A percentile compares a stretch with the other conserved stretches of the same genome.
Conservation (phyloP, 352 stramenopile species). For the Halophytophthora polymorphica region DNA sequence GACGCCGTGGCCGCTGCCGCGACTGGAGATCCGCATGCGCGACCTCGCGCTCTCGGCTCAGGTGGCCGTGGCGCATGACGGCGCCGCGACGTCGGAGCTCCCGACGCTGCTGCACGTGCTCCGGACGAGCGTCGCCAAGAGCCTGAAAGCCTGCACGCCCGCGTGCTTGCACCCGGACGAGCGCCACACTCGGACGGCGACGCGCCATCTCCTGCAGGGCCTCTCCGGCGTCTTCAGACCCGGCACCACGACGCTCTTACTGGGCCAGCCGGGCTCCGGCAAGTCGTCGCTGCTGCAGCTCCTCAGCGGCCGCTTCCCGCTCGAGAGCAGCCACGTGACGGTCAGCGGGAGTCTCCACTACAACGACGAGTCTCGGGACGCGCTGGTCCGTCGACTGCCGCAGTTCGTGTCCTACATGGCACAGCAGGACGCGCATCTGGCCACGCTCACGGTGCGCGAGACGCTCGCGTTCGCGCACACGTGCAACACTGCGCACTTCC, state of each 20-base stretch:
- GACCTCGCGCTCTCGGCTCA: slow-evolving; percentile 32
- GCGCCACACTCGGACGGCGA: not conserved
- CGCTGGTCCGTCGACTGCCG: slow-evolving; percentile 22
- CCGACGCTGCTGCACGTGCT: slow-evolving; percentile 32
- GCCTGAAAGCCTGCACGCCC: not conserved
- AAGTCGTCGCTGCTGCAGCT: slow-evolving; percentile 47
- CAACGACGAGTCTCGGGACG: slow-evolving; percentile 26
- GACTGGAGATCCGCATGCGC: slow-evolving; percentile 36
- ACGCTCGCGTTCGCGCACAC: slow-evolving; percentile 91
- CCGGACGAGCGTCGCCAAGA: slow-evolving; percentile 10
- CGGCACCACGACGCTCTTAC: slow-evolving; percentile 38
- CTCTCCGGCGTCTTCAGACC: slow-evolving; percentile 43
- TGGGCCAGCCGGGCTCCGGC: slow-evolving; percentile 43
- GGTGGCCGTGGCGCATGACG: slow-evolving; percentile 4
- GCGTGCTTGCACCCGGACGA: slow-evolving; percentile 6
- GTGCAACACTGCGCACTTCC: slow-evolving; percentile 46
- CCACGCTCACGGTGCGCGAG: slow-evolving; percentile 54
- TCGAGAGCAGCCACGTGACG: slow-evolving; percentile 15
- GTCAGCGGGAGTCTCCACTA: slow-evolving; percentile 31
- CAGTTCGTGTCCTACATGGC: slow-evolving; percentile 41
- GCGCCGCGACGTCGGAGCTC: slow-evolving; percentile 14
- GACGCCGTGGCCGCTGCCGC: slow-evolving; percentile 28
- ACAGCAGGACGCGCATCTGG: slow-evolving; percentile 56
- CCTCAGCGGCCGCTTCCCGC: slow-evolving; percentile 33
- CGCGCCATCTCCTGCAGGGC: slow-evolving; percentile 33